phyloP scores from a whole-genome alignment of 1,139 yeast genomes.

The Ogataea hybrid region DNA sequence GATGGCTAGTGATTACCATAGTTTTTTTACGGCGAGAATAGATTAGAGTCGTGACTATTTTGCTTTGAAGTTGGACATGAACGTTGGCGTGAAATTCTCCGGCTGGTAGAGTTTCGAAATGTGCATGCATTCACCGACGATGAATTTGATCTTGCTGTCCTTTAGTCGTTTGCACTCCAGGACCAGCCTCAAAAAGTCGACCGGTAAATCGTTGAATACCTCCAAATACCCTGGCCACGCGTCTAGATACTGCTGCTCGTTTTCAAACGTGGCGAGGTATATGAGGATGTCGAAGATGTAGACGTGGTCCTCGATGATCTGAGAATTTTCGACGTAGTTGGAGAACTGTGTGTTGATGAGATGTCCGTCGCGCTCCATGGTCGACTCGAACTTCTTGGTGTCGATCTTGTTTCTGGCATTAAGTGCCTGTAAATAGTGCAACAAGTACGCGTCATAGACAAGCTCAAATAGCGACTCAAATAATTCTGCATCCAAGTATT shows the following conservation, averaged over 20 bases:
- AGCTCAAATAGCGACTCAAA: slow-evolving; percentile 34
- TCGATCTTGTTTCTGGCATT: slow-evolving; percentile 45
- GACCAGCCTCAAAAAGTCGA: slow-evolving; percentile 57
- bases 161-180: slow-evolving; percentile 38
- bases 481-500: slow-evolving; percentile 28
- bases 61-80: slow-evolving; percentile 20
- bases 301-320: slow-evolving; percentile 47
- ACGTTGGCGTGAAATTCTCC: slow-evolving; percentile 16
- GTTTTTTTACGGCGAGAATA: slow-evolving; percentile 9
- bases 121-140: slow-evolving; percentile 25
- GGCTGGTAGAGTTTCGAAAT: slow-evolving; percentile 15
- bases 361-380: slow-evolving; percentile 60
- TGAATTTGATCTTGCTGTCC: slow-evolving; percentile 22
- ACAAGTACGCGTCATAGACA: slow-evolving; percentile 43
- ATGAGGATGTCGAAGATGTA: slow-evolving; percentile 70
- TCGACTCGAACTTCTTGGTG: slow-evolving; percentile 58
- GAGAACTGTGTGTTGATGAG: slow-evolving; percentile 23
- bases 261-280: slow-evolving; percentile 58
- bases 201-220: slow-evolving; percentile 65
- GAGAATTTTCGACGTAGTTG: slow-evolving; percentile 17
- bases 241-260: slow-evolving; percentile 49
- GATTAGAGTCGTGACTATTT: slow-evolving; percentile 3
- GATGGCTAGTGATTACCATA: slow-evolving; percentile 10
- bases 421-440: slow-evolving; percentile 46
- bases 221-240: slow-evolving; percentile 57